Conservation (phyloP, 805 yeast genomes). For the Spathaspora girioi region DNA sequence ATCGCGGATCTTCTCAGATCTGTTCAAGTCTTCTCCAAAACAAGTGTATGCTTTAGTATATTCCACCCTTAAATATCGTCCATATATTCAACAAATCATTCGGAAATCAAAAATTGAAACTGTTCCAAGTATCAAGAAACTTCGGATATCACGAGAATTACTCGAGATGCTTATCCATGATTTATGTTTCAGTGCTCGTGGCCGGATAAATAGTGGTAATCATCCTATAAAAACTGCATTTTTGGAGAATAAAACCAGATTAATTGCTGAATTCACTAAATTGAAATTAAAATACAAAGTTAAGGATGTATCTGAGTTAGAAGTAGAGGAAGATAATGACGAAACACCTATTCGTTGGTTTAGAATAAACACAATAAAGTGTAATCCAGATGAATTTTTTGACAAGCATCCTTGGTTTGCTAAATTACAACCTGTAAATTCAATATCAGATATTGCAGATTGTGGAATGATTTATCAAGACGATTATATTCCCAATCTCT, state of each 20-base stretch:
- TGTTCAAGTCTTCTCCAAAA: conserved; percentile 55
- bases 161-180: conserved; percentile 77
- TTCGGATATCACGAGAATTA: conserved; percentile 48
- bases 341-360: conserved; percentile 81
- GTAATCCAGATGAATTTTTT: conserved; percentile 36
- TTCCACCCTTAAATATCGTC: conserved; percentile 71
- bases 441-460: conserved; percentile 28
- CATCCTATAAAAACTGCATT: conserved; percentile 81
- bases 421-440: conserved; percentile 43
- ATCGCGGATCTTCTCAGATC: conserved; percentile 35
- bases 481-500: conserved; percentile 67
- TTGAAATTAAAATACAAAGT: conserved; percentile 72
- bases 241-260: conserved; percentile 71
- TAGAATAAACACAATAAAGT: conserved; percentile 63
- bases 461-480: conserved; percentile 71
- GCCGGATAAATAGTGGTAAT: conserved; percentile 86
- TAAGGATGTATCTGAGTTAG: conserved; percentile 46
- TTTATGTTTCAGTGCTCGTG: conserved; percentile 66
- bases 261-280: conserved; percentile 78
- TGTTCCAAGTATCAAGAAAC: conserved; percentile 39
- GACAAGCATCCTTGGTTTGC: conserved; percentile 34
- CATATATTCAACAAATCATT: conserved; percentile 59
- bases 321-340: conserved; percentile 33
- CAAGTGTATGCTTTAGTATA: conserved; percentile 82
- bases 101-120: conserved; percentile 63